phyloP scores from a whole-genome alignment of 2,329 filamentous ascomycete species.

The Cytospora chrysosperma region DNA sequence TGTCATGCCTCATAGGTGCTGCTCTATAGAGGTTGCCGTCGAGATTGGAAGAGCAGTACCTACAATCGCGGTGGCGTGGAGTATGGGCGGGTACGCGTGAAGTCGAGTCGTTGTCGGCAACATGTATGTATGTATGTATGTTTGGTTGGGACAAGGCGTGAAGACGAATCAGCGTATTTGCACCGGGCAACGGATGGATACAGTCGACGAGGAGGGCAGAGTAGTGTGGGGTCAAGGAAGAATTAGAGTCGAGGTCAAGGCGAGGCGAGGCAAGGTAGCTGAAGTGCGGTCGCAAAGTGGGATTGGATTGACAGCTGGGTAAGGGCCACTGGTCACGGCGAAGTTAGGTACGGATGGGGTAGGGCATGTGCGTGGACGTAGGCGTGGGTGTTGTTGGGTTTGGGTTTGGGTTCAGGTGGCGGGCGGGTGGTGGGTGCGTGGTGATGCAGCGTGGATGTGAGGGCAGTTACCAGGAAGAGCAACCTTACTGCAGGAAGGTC shows the following conservation, averaged over 20 bases:
- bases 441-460: neutral
- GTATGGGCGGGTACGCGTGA: neutral
- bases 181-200: slow-evolving; percentile 14
- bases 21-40: slow-evolving; percentile 9
- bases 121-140: slow-evolving; percentile 5
- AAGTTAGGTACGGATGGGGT: neutral
- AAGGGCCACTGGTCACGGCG: neutral
- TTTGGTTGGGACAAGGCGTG: slow-evolving; percentile 2
- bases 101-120: slow-evolving; percentile 1
- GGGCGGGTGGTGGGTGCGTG: neutral
- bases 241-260: slow-evolving; percentile 3
- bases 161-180: neutral
- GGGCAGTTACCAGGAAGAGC: neutral
- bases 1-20: slow-evolving; percentile 26
- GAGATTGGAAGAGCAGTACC: neutral
- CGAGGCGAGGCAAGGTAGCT: slow-evolving; percentile 8
- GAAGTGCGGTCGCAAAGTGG: neutral
- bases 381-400: neutral
- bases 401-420: neutral
- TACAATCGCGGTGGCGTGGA: neutral
- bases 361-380: neutral
- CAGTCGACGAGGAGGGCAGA: neutral
- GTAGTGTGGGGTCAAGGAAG: neutral
- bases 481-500: no score
- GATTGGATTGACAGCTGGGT: neutral